Conservation (phyloP, 2,329 filamentous ascomycete species). For the Cladophialophora chaetospira region DNA sequence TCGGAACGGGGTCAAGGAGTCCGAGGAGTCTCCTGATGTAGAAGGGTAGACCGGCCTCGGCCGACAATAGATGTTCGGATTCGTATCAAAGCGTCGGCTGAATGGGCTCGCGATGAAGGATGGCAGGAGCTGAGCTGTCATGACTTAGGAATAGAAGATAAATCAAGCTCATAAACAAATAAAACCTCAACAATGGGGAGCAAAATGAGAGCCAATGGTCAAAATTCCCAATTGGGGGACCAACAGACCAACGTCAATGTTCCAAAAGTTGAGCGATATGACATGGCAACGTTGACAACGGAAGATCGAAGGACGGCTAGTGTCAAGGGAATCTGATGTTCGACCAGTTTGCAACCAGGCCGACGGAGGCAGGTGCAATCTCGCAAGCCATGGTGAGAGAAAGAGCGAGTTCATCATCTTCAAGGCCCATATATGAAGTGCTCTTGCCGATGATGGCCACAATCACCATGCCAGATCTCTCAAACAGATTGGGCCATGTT, state of each 20-base stretch:
- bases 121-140: conserved; percentile 28
- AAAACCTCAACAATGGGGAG: conserved; percentile 19
- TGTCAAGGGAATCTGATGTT: not conserved
- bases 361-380: conserved; percentile 13
- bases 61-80: conserved; percentile 16
- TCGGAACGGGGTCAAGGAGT: conserved; percentile 16
- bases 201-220: conserved; percentile 31
- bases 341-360: conserved; percentile 16
- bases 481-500: not conserved
- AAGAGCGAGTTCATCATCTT: not conserved
- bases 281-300: conserved; percentile 21
- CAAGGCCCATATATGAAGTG: not conserved
- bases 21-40: conserved; percentile 4
- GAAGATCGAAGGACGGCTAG: not conserved
- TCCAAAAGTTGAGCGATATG: conserved; percentile 31
- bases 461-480: not conserved
- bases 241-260: conserved; percentile 26
- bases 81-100: conserved; percentile 21
- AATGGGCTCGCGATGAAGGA: conserved; percentile 25
- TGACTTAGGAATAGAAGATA: conserved; percentile 23
- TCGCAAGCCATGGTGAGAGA: conserved; percentile 5
- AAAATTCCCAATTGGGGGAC: conserved; percentile 27
- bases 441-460: not conserved
- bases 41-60: conserved; percentile 10
- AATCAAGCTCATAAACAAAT: conserved; percentile 20